Percentiles rank a stretch among this genome's conserved stretches.
phyloP scores from a whole-genome alignment of 2,329 filamentous ascomycete species.

The Nannizziopsis arthrosporioides region DNA sequence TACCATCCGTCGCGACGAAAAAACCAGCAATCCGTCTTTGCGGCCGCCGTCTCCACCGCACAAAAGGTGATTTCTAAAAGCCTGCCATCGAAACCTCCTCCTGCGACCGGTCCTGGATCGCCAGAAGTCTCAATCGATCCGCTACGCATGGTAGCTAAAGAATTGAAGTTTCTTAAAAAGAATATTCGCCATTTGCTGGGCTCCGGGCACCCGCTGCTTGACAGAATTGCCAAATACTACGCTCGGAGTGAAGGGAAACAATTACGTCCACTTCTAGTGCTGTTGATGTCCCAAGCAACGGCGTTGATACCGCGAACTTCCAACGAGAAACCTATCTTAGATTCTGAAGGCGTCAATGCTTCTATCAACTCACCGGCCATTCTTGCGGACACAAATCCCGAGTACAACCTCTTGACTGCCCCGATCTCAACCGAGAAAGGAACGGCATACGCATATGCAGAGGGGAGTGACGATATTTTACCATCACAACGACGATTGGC shows the following conservation, averaged over 20 bases:
- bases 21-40: conserved; percentile 30
- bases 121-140: conserved; percentile 67
- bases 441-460: conserved; percentile 15
- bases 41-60: conserved; percentile 42
- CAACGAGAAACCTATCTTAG: conserved; percentile 20
- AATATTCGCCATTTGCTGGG: conserved; percentile 90
- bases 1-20: conserved; percentile 32
- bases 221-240: conserved; percentile 96
- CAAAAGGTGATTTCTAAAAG: conserved; percentile 38
- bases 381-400: conserved; percentile 74
- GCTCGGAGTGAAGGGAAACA: conserved; percentile 95
- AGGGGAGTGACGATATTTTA: conserved; percentile 47
- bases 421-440: conserved; percentile 33
- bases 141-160: conserved; percentile 79
- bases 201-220: conserved; percentile 85
- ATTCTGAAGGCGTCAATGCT: conserved; percentile 40
- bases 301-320: conserved; percentile 58
- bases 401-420: conserved; percentile 44
- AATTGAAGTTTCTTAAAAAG: conserved; percentile 89
- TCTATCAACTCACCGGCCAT: conserved; percentile 50
- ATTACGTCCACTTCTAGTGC: conserved; percentile 81
- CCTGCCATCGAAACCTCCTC: conserved; percentile 20
- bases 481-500: conserved; percentile 87
- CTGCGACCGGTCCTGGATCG: conserved; percentile 19
- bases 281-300: conserved; percentile 92